Evolutionary conservation across 495 filamentous ascomycete species (phyloP).

Genomic region (Neurospora sublineolata): DNA sequence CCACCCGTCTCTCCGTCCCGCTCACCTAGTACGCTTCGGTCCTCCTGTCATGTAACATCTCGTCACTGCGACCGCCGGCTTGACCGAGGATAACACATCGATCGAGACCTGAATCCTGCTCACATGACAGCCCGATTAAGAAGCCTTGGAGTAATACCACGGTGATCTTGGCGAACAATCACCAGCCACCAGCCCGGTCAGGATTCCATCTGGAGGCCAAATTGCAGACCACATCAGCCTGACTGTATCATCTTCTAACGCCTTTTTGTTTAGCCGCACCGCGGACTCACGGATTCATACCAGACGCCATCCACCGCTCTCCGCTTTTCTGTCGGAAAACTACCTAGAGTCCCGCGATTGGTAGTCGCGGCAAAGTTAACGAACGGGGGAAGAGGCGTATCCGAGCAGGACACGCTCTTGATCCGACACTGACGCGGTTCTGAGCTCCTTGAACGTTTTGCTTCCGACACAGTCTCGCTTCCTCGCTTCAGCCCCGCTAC

Average conservation of each 20-base stretch:
- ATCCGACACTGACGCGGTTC: not conserved
- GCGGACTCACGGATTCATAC: not conserved
- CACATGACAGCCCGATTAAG: not conserved
- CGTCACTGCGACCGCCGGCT: not conserved
- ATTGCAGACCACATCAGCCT: not conserved
- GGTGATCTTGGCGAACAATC: not conserved
- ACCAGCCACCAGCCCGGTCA: constrained; percentile 11
- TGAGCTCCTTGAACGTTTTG: not conserved
- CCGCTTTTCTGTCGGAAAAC: constrained; percentile 11
- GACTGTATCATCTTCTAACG: not conserved
- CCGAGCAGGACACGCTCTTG: not conserved
- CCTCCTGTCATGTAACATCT: not conserved
- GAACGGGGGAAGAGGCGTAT: not conserved
- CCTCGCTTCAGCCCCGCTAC: not conserved
- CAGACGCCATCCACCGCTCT: not conserved
- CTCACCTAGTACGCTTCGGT: not conserved
- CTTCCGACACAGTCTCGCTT: not conserved
- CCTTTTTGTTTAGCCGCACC: constrained; percentile 21
- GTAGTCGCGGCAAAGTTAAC: constrained; percentile 2
- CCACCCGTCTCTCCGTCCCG: not conserved
- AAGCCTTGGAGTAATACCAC: not conserved
- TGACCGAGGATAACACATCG: not conserved
- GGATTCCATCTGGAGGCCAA: not conserved
- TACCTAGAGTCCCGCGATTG: constrained; percentile 11
- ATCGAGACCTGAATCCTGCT: not conserved